phyloP scores from a whole-genome alignment of 2,329 filamentous ascomycete genomes.

The Byssochlamys sp. region DNA sequence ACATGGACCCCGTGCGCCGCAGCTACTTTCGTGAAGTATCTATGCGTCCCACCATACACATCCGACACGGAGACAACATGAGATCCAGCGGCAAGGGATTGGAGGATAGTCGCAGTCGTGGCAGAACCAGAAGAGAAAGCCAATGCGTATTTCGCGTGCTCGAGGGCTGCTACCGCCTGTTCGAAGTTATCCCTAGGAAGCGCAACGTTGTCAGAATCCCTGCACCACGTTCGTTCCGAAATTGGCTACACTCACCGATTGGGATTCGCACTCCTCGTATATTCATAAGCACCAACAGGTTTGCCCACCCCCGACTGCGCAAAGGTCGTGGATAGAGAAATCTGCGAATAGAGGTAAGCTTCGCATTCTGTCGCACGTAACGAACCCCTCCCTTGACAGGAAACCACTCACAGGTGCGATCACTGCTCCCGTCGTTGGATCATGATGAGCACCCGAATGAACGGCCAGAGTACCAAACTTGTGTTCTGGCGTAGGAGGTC shows the following conservation, averaged over 20 bases:
- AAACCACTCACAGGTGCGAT: slow-evolving; percentile 60
- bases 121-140: slow-evolving; percentile 92
- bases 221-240: background rate
- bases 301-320: slow-evolving; percentile 81
- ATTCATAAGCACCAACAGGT: slow-evolving; percentile 83
- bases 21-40: slow-evolving; percentile 97
- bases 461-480: slow-evolving; percentile 89
- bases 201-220: background rate
- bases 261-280: slow-evolving; percentile 85
- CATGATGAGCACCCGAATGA: slow-evolving; percentile 83
- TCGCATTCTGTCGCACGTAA: slow-evolving; percentile 1
- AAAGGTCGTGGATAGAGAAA: slow-evolving; percentile 92
- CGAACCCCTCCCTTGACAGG: background rate
- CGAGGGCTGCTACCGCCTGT: slow-evolving; percentile 76
- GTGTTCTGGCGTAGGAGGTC: slow-evolving; percentile 63
- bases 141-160: slow-evolving; percentile 83
- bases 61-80: slow-evolving; percentile 95
- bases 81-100: slow-evolving; percentile 79
- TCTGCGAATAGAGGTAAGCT: slow-evolving; percentile 37
- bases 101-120: slow-evolving; percentile 83
- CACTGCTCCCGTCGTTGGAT: slow-evolving; percentile 84
- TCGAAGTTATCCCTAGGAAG: slow-evolving; percentile 71
- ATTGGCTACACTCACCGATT: slow-evolving; percentile 50
- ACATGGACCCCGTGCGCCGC: slow-evolving; percentile 88
- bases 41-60: slow-evolving; percentile 93